phyloP scores from a whole-genome alignment of 2,329 filamentous ascomycete genomes.

The Pyrenophora graminea region DNA sequence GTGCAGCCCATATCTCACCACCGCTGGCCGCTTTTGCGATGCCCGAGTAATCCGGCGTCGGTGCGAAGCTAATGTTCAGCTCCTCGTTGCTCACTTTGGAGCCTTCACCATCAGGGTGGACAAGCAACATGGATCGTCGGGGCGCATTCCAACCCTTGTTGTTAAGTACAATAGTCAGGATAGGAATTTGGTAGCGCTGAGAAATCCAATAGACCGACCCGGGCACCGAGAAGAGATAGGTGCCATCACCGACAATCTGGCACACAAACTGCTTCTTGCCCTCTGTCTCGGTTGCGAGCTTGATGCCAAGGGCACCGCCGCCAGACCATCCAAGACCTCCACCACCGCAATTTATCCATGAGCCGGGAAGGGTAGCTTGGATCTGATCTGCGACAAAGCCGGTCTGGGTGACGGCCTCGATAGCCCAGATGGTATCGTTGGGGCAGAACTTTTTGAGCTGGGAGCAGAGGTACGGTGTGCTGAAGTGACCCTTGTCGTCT shows the following conservation, averaged over 20 bases:
- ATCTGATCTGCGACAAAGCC: conserved; percentile 71
- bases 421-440: conserved; percentile 70
- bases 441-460: conserved; percentile 63
- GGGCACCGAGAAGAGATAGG: conserved; percentile 68
- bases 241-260: conserved; percentile 68
- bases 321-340: conserved; percentile 82
- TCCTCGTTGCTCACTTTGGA: conserved; percentile 66
- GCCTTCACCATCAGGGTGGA: conserved; percentile 67
- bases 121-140: conserved; percentile 62
- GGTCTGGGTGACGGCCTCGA: conserved; percentile 79
- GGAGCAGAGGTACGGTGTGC: conserved; percentile 61
- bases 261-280: conserved; percentile 47
- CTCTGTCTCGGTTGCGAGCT: conserved; percentile 65
- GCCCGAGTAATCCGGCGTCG: conserved; percentile 68
- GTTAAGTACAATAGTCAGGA: conserved; percentile 69
- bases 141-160: conserved; percentile 75
- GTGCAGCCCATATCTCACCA: conserved; percentile 64
- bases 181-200: conserved; percentile 66
- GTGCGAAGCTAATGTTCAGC: conserved; percentile 68
- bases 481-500: conserved; percentile 65
- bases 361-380: conserved; percentile 67
- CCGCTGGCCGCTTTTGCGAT: conserved; percentile 69
- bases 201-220: conserved; percentile 71
- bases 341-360: conserved; percentile 80
- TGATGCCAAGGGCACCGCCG: conserved; percentile 74